Conservation (phyloP, 495 filamentous ascomycete species). For the Chaetomium tenue region DNA sequence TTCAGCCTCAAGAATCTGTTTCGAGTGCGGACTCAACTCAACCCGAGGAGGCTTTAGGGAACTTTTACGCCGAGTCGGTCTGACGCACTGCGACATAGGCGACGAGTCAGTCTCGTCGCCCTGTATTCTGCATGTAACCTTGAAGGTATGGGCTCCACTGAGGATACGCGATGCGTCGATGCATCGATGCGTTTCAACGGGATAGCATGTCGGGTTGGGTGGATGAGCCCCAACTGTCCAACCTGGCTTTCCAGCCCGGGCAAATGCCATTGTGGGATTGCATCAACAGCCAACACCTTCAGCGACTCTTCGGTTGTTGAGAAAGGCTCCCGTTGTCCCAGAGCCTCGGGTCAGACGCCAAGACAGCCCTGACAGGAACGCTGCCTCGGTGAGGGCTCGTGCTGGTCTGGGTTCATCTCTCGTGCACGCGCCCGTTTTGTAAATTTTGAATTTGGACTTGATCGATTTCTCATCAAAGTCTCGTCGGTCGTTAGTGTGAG, state of each 20-base stretch:
- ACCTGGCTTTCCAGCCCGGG: background rate
- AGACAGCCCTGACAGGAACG: background rate
- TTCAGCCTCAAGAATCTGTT: too few relatives aligned
- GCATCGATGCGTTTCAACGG: background rate
- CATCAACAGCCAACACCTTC: background rate
- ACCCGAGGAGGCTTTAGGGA: background rate
- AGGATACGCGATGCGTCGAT: background rate
- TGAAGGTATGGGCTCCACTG: too few relatives aligned
- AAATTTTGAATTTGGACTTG: background rate
- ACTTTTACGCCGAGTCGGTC: background rate
- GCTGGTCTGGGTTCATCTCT: background rate
- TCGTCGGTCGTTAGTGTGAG: too few relatives aligned
- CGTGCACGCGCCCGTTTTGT: too few relatives aligned
- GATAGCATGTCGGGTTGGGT: background rate
- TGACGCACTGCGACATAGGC: background rate
- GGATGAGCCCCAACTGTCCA: background rate
- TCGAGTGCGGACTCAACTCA: background rate
- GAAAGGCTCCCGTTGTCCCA: slow-evolving; percentile 1
- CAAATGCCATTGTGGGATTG: background rate
- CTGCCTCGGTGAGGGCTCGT: background rate
- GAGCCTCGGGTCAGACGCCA: slow-evolving; percentile 8
- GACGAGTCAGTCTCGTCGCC: background rate
- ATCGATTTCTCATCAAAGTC: background rate
- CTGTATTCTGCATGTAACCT: background rate
- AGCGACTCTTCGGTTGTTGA: background rate